Percentiles rank a stretch among this genome's conserved stretches.
Evolutionary conservation across 257 asterid species (phyloP).

Genomic region (Nicotiana paniculata): DNA sequence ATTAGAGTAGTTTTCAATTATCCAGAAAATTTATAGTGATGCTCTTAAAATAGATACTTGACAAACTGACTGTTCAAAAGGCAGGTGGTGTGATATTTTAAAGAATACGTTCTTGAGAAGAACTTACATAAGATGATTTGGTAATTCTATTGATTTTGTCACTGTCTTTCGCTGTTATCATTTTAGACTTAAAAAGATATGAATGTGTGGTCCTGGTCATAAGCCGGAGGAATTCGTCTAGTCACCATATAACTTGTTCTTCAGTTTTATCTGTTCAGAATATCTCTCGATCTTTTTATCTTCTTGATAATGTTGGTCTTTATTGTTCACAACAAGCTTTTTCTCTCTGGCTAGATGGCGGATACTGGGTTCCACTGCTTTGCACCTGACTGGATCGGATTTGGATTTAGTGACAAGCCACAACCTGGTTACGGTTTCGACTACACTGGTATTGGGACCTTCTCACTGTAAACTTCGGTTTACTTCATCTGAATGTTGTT

Average conservation of each 20-base stretch:
- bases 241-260: background rate
- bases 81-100: background rate
- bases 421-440: conserved; percentile 94
- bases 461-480: background rate
- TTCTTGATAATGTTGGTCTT: conserved; percentile 3
- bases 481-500: background rate
- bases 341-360: conserved; percentile 52
- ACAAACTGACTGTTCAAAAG: background rate
- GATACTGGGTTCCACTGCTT: conserved; percentile 84
- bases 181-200: no score
- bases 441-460: conserved; percentile 58
- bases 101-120: background rate
- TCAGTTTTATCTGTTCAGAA: background rate
- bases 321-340: conserved; percentile 4
- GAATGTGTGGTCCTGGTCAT: background rate
- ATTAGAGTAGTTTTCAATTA: background rate
- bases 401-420: conserved; percentile 94
- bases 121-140: background rate
- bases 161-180: background rate
- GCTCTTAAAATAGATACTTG: background rate
- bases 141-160: background rate
- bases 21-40: background rate
- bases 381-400: conserved; percentile 99
- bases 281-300: background rate
- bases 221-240: background rate